Conservation (phyloP, 2,329 filamentous ascomycete genomes). For the Polytolypa hystricis region DNA sequence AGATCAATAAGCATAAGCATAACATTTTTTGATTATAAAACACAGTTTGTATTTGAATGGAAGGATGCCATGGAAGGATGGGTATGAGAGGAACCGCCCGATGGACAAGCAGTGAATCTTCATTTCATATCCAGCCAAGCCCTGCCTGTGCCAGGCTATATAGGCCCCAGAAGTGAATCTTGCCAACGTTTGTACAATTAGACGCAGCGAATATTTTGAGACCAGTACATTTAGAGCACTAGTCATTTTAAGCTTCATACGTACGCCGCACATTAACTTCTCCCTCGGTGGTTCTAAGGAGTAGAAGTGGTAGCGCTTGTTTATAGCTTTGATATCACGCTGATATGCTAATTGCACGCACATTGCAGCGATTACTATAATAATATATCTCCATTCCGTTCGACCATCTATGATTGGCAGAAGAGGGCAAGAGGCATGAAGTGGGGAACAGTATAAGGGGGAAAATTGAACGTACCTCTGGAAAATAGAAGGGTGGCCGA, state of each 20-base stretch:
- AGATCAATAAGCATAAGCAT: conserved; percentile 21
- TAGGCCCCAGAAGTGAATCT: not conserved
- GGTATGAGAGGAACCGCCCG: too few species aligned
- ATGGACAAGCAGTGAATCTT: too few species aligned
- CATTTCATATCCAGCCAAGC: not conserved
- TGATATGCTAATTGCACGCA: conserved; percentile 16
- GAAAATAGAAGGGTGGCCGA: conserved; percentile 36
- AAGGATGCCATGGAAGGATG: too few species aligned
- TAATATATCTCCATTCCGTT: conserved; percentile 25
- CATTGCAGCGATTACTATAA: conserved; percentile 25
- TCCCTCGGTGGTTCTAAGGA: not conserved
- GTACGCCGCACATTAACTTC: conserved; percentile 3
- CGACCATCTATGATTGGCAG: conserved; percentile 24
- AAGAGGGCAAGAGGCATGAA: conserved; percentile 7
- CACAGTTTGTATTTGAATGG: not conserved
- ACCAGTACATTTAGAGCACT: conserved; percentile 1
- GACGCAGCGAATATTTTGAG: conserved; percentile 2
- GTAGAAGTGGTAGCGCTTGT: conserved; percentile 16
- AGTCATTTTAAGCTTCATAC: conserved; percentile 6
- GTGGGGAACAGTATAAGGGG: conserved; percentile 10
- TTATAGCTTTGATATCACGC: conserved; percentile 17
- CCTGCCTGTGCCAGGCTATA: not conserved
- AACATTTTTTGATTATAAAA: not conserved
- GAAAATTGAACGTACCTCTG: conserved; percentile 36
- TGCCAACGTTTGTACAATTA: conserved; percentile 5